Base-by-base conservation (phyloP, 2,329 filamentous ascomycete genomes). In the Colletotrichum sp. region DNA sequence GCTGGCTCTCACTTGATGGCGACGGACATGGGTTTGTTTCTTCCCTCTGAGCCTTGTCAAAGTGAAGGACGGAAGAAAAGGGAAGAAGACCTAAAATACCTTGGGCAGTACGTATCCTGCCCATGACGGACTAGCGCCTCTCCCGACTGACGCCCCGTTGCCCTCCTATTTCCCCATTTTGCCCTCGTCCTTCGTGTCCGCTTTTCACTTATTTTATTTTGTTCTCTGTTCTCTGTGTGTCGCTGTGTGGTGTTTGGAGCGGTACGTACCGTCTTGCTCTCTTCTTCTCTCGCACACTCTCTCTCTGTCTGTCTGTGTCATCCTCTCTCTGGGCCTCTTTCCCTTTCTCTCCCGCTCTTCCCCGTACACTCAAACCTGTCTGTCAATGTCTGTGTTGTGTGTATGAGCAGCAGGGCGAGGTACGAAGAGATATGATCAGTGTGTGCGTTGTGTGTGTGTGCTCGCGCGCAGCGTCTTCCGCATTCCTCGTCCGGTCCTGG, bases 161-260 rank as follows among this genome's bases (percentile, higher is more conserved):
- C 26, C 73, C 69, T 75, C 32, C 73, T 34, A 72, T 75, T 68
- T 74, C 43, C 73, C 69, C 61, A 43, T 72, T 68, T 63, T 32
- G 70, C 21, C 73, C 61, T 75, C 58, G 34, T 34, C 60, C 48
- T 67, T 34, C 16, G 69, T 57, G 18, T 72, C 72, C 72, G 69
- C 68, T 67, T 64, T 69, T 21, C n/a, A 48, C 43, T 21, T 61
- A 26, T 67, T 71, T 72, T 43, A 57, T 67, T 66, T 18, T 32
- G 30, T 43, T 16, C 15, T n/a, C 18, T 15, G 38, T 28, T 60
- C 26, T 72, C 24, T 52, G 63, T 67, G 10, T 38, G 32, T 68
- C 65, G 6, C 32, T 67, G n/a, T 67, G 43, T 48, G 24, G 4
- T n/a, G 10, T 9, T 48, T 36, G 28, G 13, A 9, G 30, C 13